Base-by-base conservation (phyloP, 768 basidiomycete species). In the Amanita polypyramis region DNA sequence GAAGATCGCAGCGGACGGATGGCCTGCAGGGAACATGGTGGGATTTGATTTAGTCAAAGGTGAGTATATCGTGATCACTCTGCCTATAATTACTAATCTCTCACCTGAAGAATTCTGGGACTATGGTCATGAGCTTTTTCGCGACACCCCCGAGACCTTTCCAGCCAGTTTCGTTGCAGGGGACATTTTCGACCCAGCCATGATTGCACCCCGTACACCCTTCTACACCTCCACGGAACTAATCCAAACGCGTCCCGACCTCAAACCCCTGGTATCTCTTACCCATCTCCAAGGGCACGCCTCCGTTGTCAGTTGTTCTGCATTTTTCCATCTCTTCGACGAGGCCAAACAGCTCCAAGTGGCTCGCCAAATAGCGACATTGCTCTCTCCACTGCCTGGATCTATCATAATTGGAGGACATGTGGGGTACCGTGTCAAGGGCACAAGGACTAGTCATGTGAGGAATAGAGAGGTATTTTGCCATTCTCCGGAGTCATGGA, bases 91-190 rank as follows among this genome's bases (percentile, higher is more conserved):
- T 19, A 3, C 12, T n/a, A 21, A 21, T 3, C n/a, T 29, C 14
- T 15, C 17, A 2, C n/a, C 8, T 44, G 23, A 46, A 82, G 80
- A 63, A 9, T 77, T 78, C 52, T 83, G 80, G 80, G 67, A 75
- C 4, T 65, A 73, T 2, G 82, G 82, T 1, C 79, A 83, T 52
- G 65, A 73, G 38, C 65, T 85, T 14, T 85, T 80, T 63, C 68
- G 58, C 41, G 68, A 73, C 3, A 76, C 66, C 0, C 70, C 73
- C 0, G 62, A 70, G 33, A 66, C 71, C 0, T 82, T 78, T 59
- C 75, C 77, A 1, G 75, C 69, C 0, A 58, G 64, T 0, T 84
- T 85, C 56, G 46, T 84, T 14, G 60, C 67, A 9, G 82, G 81
- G 1, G 71, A 85, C 50, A 67, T 61, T 0, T 72, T 84, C 43